phyloP scores from a whole-genome alignment of 78 protist genomes.

The Dictyostelium firmibasis region DNA sequence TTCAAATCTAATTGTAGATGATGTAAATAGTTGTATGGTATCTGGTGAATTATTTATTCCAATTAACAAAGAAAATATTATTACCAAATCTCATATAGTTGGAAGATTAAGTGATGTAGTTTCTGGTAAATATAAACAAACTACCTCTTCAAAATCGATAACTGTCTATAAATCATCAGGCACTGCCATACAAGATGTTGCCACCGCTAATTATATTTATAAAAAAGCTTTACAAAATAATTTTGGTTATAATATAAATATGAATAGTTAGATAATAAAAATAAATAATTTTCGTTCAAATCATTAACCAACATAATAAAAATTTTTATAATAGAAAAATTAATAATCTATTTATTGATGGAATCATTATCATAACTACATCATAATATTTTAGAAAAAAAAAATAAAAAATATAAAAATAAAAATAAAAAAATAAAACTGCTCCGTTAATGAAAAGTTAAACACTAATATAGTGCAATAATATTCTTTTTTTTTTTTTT shows the following conservation, averaged over 20 bases:
- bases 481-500: too few relatives aligned
- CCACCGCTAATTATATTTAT: slow-evolving; percentile 17
- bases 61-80: not conserved
- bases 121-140: not conserved
- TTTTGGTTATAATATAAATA: not conserved
- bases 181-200: slow-evolving; percentile 64
- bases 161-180: slow-evolving; percentile 67
- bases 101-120: slow-evolving; percentile 14
- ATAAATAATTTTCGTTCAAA: too few relatives aligned
- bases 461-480: too few relatives aligned
- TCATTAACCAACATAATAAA: too few relatives aligned
- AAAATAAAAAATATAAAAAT: too few relatives aligned
- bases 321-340: not conserved
- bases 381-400: too few relatives aligned
- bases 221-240: slow-evolving; percentile 8
- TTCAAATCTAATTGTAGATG: slow-evolving; percentile 40
- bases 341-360: too few relatives aligned
- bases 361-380: too few relatives aligned
- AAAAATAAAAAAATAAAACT: too few relatives aligned
- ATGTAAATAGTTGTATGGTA: not conserved
- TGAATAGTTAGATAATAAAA: not conserved
- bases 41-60: slow-evolving; percentile 33
- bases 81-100: not conserved
- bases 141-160: not conserved
- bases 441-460: too few relatives aligned